phyloP scores from a whole-genome alignment of 306 rosid genomes.

The Senna siamea region DNA sequence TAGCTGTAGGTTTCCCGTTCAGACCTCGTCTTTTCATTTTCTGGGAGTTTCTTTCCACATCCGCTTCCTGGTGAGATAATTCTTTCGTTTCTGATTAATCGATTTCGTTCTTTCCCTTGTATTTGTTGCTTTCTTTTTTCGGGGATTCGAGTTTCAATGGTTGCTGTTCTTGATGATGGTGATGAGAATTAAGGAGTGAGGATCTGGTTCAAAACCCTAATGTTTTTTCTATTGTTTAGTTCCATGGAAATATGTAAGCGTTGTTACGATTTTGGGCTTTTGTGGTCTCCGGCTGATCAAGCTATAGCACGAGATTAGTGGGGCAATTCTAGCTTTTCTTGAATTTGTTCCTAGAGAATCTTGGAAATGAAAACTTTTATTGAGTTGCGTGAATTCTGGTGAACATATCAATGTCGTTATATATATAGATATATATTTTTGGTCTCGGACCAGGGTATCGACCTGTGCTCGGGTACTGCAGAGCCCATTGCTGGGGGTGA shows the following conservation, averaged over 20 bases:
- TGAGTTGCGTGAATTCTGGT: neutral
- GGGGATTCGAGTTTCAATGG: neutral
- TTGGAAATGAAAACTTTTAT: neutral
- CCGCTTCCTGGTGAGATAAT: slow-evolving; percentile 40
- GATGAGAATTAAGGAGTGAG: neutral
- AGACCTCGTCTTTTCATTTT: neutral
- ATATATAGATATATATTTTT: too few relatives aligned
- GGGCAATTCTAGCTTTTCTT: too few relatives aligned
- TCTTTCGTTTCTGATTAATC: neutral
- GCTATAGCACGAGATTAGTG: neutral
- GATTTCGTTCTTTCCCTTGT: neutral
- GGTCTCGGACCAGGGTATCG: too few relatives aligned
- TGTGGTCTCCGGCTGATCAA: neutral
- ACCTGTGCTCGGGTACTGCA: too few relatives aligned
- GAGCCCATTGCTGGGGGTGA: too few relatives aligned
- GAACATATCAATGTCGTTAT: slow-evolving; percentile 16
- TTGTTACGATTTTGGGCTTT: neutral
- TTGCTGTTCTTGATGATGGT: neutral
- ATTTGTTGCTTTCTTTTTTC: neutral
- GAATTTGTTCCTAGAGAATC: neutral
- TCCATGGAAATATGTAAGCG: neutral
- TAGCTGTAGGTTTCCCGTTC: too few relatives aligned
- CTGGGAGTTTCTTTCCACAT: neutral
- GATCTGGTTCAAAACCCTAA: slow-evolving; percentile 36
- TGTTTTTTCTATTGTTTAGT: neutral